Evolutionary conservation across 2,329 filamentous ascomycete genomes (phyloP).

Genomic region (Chrysosporium queenslandicum): DNA sequence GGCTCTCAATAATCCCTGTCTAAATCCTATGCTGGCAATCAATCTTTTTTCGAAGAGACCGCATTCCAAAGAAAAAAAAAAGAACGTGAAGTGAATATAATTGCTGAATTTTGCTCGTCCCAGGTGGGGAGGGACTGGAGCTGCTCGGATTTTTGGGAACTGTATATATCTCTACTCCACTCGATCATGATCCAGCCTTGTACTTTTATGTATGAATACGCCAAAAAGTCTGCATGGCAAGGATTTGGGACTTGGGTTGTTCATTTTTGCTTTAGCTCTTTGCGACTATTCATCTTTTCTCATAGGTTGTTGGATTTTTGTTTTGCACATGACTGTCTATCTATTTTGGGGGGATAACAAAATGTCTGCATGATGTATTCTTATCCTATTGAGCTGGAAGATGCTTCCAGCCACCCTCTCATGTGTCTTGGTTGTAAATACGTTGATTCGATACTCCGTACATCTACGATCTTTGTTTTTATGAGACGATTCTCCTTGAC

Average conservation of each 20-base stretch:
- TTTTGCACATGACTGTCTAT: background rate
- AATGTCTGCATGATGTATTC: constrained; percentile 11
- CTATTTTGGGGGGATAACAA: background rate
- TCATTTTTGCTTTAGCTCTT: constrained; percentile 23
- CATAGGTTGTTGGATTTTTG: constrained; percentile 2
- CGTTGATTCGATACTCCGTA: background rate
- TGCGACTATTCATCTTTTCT: background rate
- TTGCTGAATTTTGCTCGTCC: constrained; percentile 7
- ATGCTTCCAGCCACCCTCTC: background rate
- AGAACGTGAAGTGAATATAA: background rate
- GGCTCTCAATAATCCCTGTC: background rate
- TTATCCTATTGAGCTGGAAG: background rate
- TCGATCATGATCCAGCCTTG: constrained; percentile 10
- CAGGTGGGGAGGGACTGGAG: constrained; percentile 4
- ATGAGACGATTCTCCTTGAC: no score
- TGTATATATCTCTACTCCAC: constrained; percentile 18
- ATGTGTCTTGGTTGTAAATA: constrained; percentile 1
- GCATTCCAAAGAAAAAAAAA: background rate
- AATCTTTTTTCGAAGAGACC: background rate
- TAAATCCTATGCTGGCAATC: background rate
- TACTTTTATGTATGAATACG: constrained; percentile 11
- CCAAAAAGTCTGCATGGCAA: constrained; percentile 11
- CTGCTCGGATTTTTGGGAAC: background rate
- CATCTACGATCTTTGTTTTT: background rate
- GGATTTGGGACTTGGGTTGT: constrained; percentile 10